Conservation (phyloP, 2,329 filamentous ascomycete genomes). For the Didymella segeticola region DNA sequence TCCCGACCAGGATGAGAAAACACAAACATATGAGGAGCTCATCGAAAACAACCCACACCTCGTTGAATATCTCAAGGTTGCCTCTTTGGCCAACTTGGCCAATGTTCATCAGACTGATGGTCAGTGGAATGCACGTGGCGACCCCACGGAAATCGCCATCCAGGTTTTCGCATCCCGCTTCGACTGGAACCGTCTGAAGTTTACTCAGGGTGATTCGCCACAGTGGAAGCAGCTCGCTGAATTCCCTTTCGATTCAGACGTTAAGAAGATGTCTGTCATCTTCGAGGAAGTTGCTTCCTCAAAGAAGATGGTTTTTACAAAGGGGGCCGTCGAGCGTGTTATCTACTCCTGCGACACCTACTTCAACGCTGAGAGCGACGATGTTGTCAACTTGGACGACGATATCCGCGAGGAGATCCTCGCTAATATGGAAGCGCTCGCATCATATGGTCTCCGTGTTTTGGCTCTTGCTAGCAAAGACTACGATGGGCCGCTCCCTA, state of each 20-base stretch:
- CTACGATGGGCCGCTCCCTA: slow-evolving; percentile 50
- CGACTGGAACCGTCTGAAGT: slow-evolving; percentile 60
- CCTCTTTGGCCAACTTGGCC: slow-evolving; percentile 57
- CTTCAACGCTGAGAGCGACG: slow-evolving; percentile 59
- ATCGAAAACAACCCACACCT: slow-evolving; percentile 38
- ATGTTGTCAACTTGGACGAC: slow-evolving; percentile 54
- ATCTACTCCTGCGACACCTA: slow-evolving; percentile 56
- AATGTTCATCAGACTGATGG: slow-evolving; percentile 55
- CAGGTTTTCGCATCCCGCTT: slow-evolving; percentile 77
- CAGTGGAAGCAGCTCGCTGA: slow-evolving; percentile 59
- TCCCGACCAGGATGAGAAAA: slow-evolving; percentile 36
- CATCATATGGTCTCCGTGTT: slow-evolving; percentile 70
- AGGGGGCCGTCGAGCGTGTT: slow-evolving; percentile 73
- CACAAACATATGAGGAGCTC: slow-evolving; percentile 31
- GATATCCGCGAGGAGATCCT: slow-evolving; percentile 64
- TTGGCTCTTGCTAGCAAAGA: slow-evolving; percentile 66
- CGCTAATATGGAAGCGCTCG: slow-evolving; percentile 71
- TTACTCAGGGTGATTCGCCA: slow-evolving; percentile 42
- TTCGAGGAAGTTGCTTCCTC: slow-evolving; percentile 53
- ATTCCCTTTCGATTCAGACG: slow-evolving; percentile 74
- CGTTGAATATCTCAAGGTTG: slow-evolving; percentile 43
- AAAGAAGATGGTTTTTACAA: slow-evolving; percentile 62
- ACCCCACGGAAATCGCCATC: slow-evolving; percentile 71
- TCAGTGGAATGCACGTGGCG: slow-evolving; percentile 44
- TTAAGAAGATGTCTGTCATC: slow-evolving; percentile 78